phyloP scores from a whole-genome alignment of 2,329 filamentous ascomycete genomes.

The Trichoderma harzianum region DNA sequence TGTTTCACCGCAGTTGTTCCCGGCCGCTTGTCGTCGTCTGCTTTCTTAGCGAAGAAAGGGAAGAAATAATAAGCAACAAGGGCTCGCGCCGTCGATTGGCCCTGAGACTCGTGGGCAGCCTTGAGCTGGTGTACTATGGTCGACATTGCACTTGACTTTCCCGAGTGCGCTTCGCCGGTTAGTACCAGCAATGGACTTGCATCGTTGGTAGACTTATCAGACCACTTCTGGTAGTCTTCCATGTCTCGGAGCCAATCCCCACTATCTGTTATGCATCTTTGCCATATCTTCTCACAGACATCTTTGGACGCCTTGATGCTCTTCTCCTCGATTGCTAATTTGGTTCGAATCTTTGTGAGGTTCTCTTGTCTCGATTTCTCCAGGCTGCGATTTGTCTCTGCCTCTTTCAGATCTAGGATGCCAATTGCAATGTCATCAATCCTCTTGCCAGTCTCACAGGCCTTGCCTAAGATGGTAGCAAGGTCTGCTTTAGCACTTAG shows the following conservation, averaged over 20 bases:
- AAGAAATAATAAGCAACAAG: background rate
- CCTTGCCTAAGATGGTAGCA: background rate
- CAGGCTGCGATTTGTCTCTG: background rate
- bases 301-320: background rate
- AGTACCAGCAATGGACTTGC: background rate
- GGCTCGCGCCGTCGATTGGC: background rate
- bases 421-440: background rate
- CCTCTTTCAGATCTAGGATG: background rate
- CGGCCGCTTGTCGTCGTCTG: background rate
- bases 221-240: background rate
- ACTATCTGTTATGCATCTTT: background rate
- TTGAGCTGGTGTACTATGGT: background rate
- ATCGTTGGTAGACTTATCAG: background rate
- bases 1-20: background rate
- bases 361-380: background rate
- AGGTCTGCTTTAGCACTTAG: background rate
- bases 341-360: background rate
- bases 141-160: background rate
- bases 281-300: background rate
- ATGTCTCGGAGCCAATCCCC: background rate
- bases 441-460: background rate
- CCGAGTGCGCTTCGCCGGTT: background rate
- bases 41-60: background rate
- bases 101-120: background rate
- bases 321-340: background rate